phyloP scores from a whole-genome alignment of 1,139 yeast genomes.

The Sugiyamaella paludigena region DNA sequence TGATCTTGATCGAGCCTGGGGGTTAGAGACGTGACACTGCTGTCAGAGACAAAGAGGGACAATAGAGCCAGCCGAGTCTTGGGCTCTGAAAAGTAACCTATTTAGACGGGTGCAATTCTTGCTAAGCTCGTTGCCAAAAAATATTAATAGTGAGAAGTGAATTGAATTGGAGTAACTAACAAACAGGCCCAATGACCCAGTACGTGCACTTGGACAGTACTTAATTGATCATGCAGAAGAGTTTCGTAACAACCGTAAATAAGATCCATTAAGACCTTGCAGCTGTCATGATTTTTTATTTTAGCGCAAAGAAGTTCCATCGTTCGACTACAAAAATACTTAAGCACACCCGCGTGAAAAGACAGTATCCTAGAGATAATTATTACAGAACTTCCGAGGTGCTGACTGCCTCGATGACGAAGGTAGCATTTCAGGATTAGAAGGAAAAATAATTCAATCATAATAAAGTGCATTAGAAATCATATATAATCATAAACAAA shows the following conservation, averaged over 20 bases:
- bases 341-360: too few relatives aligned
- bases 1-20: not conserved
- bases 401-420: too few relatives aligned
- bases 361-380: too few relatives aligned
- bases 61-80: too few relatives aligned
- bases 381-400: too few relatives aligned
- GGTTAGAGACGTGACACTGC: too few relatives aligned
- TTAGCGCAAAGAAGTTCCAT: too few relatives aligned
- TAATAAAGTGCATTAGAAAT: constrained; percentile 5
- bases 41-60: not conserved
- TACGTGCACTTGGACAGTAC: constrained; percentile 67
- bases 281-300: too few relatives aligned
- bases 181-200: constrained; percentile 61
- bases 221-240: constrained; percentile 44
- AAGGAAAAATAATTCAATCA: too few relatives aligned
- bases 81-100: too few relatives aligned
- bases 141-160: not conserved
- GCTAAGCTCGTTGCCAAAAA: not conserved
- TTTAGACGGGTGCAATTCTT: not conserved
- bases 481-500: constrained; percentile 8
- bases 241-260: constrained; percentile 1
- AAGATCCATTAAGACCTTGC: not conserved
- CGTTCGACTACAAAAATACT: too few relatives aligned
- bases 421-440: too few relatives aligned
- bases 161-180: constrained; percentile 2